phyloP scores from a whole-genome alignment of 2,329 filamentous ascomycete genomes.

The Colletotrichum plurivorum region DNA sequence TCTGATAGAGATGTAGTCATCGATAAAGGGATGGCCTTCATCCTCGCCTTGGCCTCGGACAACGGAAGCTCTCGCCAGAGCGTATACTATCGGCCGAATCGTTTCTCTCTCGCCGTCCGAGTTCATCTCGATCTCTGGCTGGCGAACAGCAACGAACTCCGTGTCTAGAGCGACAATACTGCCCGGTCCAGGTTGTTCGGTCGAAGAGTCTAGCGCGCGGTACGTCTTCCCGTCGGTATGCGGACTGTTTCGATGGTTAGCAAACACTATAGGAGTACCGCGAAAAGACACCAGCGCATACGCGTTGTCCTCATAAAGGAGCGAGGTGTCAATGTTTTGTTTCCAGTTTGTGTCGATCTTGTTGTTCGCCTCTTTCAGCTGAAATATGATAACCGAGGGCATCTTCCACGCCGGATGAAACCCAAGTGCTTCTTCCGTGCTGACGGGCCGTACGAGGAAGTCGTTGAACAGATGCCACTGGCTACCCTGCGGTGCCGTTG shows the following conservation, averaged over 20 bases:
- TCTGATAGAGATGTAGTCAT: slow-evolving; percentile 94
- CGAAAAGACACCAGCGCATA: slow-evolving; percentile 45
- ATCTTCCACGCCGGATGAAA: slow-evolving; percentile 96
- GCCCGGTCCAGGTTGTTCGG: slow-evolving; percentile 78
- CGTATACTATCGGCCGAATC: slow-evolving; percentile 90
- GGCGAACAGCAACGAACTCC: slow-evolving; percentile 93
- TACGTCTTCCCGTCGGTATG: slow-evolving; percentile 69
- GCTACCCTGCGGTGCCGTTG: slow-evolving; percentile 70
- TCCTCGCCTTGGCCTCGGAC: slow-evolving; percentile 83
- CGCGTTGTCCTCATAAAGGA: slow-evolving; percentile 82
- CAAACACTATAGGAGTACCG: neutral
- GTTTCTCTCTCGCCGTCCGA: slow-evolving; percentile 94
- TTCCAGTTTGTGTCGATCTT: slow-evolving; percentile 90
- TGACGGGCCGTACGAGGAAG: slow-evolving; percentile 88
- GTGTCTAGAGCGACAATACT: slow-evolving; percentile 93
- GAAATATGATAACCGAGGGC: slow-evolving; percentile 89
- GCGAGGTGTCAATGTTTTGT: slow-evolving; percentile 82
- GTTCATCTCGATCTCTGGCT: slow-evolving; percentile 96
- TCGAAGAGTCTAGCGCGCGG: slow-evolving; percentile 66
- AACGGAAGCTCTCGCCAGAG: slow-evolving; percentile 93
- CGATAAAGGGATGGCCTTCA: slow-evolving; percentile 91
- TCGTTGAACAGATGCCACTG: slow-evolving; percentile 99
- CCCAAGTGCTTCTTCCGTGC: slow-evolving; percentile 85
- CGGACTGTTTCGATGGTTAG: slow-evolving; percentile 54
- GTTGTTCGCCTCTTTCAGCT: slow-evolving; percentile 85